Conservation (phyloP, 768 basidiomycete genomes). For the Crepidotus variabilis region DNA sequence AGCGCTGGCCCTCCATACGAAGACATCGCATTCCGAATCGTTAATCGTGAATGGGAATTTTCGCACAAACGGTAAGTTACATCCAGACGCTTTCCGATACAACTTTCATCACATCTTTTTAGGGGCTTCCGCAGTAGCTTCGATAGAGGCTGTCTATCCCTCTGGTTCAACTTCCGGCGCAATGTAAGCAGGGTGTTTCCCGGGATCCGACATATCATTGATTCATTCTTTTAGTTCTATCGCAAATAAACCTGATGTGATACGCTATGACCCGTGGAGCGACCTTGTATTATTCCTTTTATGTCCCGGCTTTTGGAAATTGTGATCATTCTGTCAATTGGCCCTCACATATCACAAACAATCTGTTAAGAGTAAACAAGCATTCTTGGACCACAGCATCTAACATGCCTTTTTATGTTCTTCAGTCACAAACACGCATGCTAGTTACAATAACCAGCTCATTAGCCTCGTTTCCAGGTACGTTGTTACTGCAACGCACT, state of each 20-base stretch:
- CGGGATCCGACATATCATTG: slow-evolving; percentile 10
- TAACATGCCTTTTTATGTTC: background rate
- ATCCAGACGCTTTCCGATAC: background rate
- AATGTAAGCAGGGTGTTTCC: slow-evolving; percentile 55
- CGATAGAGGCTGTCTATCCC: slow-evolving; percentile 91
- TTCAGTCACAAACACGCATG: background rate
- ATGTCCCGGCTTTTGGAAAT: background rate
- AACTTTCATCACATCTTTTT: slow-evolving; percentile 1
- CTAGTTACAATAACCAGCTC: background rate
- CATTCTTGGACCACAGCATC: background rate
- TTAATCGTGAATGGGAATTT: slow-evolving; percentile 98
- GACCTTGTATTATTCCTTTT: background rate
- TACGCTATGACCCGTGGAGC: slow-evolving; percentile 10
- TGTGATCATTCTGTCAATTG: no score
- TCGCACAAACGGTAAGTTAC: slow-evolving; percentile 85
- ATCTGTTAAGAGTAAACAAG: no score
- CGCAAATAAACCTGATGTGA: slow-evolving; percentile 50
- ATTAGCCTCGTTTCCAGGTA: background rate
- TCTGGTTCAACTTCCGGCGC: slow-evolving; percentile 95
- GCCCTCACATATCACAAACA: no score
- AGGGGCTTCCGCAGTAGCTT: slow-evolving; percentile 97
- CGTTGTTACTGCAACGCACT: background rate
- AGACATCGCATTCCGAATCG: slow-evolving; percentile 97
- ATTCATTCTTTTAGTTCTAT: slow-evolving; percentile 56
- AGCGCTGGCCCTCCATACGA: slow-evolving; percentile 97